Evolutionary conservation across 768 basidiomycete genomes (phyloP).

Genomic region (Asterophora lycoperdoides): DNA sequence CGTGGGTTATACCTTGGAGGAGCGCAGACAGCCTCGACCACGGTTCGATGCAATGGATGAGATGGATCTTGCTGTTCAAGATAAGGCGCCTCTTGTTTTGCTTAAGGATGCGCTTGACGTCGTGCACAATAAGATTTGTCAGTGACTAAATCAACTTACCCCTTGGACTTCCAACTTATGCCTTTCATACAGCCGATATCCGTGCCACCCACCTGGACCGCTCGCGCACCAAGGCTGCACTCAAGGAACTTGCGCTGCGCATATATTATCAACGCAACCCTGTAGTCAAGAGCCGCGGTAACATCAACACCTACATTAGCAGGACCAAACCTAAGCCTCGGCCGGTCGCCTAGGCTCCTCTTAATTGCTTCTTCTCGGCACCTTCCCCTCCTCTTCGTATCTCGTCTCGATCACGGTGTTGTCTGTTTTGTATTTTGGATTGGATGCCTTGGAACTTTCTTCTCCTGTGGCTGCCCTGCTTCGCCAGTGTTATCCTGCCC

Average conservation of each 20-base stretch:
- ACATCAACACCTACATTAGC: constrained; percentile 13
- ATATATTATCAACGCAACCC: constrained; percentile 55
- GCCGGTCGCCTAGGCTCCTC: too few relatives aligned
- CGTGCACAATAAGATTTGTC: constrained; percentile 61
- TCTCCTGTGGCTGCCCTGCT: too few relatives aligned
- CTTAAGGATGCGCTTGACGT: constrained; percentile 45
- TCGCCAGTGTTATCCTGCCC: too few relatives aligned
- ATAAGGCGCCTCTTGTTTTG: constrained; percentile 42
- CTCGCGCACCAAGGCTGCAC: constrained; percentile 63
- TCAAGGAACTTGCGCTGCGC: constrained; percentile 62
- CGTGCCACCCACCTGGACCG: constrained; percentile 75
- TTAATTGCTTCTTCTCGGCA: background rate
- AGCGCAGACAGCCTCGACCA: constrained; percentile 27
- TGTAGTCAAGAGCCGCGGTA: constrained; percentile 15
- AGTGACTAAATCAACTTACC: constrained; percentile 20
- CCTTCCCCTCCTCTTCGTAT: background rate
- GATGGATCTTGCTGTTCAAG: constrained; percentile 19
- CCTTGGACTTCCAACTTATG: background rate
- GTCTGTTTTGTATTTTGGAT: constrained; percentile 6
- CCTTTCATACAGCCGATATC: constrained; percentile 49
- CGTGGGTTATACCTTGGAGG: constrained; percentile 49
- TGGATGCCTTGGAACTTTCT: background rate
- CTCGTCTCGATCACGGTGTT: background rate
- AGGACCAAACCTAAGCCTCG: constrained; percentile 7
- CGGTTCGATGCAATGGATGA: constrained; percentile 12